Evolutionary conservation across 305 asterid genomes (phyloP).

Genomic region (Ajuga reptans): DNA sequence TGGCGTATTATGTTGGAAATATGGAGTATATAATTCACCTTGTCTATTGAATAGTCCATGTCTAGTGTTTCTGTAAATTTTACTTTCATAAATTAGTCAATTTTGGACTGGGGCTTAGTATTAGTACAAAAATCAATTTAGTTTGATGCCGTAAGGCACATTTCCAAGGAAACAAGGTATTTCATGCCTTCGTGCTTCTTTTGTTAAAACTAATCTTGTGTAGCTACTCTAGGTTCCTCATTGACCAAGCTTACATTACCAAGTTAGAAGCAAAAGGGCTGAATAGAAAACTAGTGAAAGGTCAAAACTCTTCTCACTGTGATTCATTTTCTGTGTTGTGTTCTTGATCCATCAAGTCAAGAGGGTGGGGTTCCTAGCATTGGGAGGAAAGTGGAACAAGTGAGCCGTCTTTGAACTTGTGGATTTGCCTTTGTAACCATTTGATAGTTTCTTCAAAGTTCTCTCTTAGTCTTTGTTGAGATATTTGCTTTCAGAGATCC

Average conservation of each 20-base stretch:
- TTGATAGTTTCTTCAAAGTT: neutral
- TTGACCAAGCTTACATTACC: neutral
- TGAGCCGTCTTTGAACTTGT: neutral
- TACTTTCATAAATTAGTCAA: neutral
- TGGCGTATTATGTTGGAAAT: conserved; percentile 10
- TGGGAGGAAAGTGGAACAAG: neutral
- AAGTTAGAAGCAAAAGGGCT: neutral
- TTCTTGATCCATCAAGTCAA: conserved; percentile 1
- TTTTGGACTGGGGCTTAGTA: conserved; percentile 1
- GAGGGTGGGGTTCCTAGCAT: conserved; percentile 4
- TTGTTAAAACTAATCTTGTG: neutral
- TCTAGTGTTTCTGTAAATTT: neutral
- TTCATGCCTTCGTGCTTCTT: neutral
- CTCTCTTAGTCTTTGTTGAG: neutral
- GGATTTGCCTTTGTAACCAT: neutral
- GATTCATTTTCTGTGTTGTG: neutral
- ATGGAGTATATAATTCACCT: neutral
- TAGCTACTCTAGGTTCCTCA: conserved; percentile 1
- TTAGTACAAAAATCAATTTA: neutral
- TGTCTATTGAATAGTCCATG: neutral
- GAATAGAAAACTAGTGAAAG: neutral
- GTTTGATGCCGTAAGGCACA: neutral
- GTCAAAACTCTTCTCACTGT: neutral
- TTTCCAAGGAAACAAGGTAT: neutral
- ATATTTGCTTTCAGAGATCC: neutral